Evolutionary conservation across 2,329 filamentous ascomycete genomes (phyloP), one percentile per base, ranked within the genome.

Genomic region (Onygena corvina): DNA sequence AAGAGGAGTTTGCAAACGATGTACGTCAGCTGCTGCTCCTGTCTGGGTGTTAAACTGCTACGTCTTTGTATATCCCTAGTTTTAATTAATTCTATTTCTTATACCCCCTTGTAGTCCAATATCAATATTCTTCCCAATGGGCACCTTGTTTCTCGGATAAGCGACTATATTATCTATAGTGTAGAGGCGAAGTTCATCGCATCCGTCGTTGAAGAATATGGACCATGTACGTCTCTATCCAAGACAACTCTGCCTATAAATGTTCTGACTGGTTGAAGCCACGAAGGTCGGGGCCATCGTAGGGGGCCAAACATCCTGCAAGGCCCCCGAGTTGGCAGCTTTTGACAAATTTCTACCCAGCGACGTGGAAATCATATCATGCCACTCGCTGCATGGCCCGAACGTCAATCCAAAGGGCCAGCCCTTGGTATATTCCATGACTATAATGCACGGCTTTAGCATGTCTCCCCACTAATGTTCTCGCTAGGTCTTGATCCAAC

Each of bases 151-250:
- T 95, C 92, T 59, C 82, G 92, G 70, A 81, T 83, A 68, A 95
- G 89, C 81, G 90, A 96, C 76, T 96, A 89, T 68, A 94, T 95
- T 71, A 88, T 98, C 65, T 98, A 98, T 76, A 94, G 85, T 69
- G 92, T 98, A 67, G 90, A 96, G 70, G 92, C 92, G 54, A 87
- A 88, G 60, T 79, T 83, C 57, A 94, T 98, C 67, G 84, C 87
- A 64, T 77, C 76, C 57, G 86, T 95, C 59, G 92, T 95, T 61
- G 83, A 83, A 54, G 75, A 83, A 60, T 98, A 87, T 67, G 92
- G 89, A 56, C 90, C 90, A 59, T 95, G 88, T 94, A 87, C 73
- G 83, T 47, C 49, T 23, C 30, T 68, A 38, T 53, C 49, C 42
- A 12, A 33, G 16, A 12, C 14, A 46, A 18, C 12, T n/a, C 8